A percentile compares a stretch with the other conserved stretches of the same genome.
Conservation (phyloP, 2,329 filamentous ascomycete genomes). For the Ramichloridium luteum region DNA sequence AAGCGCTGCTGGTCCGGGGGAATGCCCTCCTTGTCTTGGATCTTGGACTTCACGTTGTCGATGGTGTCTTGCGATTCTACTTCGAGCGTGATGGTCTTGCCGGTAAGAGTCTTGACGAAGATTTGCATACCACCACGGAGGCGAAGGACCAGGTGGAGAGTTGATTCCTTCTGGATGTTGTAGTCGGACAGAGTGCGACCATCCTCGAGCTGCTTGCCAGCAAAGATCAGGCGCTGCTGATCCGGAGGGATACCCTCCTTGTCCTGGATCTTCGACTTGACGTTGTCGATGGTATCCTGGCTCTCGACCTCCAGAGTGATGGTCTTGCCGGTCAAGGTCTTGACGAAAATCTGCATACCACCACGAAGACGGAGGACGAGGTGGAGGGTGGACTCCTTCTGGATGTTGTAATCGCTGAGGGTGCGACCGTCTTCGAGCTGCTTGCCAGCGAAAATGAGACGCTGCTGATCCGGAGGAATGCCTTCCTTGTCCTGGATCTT, state of each 20-base stretch:
- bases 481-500: constrained; percentile 99
- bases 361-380: constrained; percentile 52
- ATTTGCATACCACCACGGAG: constrained; percentile 75
- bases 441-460: constrained; percentile 90
- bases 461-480: constrained; percentile 91
- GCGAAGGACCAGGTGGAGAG: constrained; percentile 66
- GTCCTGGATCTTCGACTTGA: constrained; percentile 78
- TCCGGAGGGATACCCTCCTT: constrained; percentile 83
- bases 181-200: constrained; percentile 83
- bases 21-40: constrained; percentile 95
- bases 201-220: constrained; percentile 51
- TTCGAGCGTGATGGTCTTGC: constrained; percentile 57
- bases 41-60: constrained; percentile 94
- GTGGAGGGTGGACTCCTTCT: constrained; percentile 56
- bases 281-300: constrained; percentile 85
- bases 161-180: constrained; percentile 93
- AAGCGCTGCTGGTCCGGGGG: constrained; percentile 91
- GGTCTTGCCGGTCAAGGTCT: constrained; percentile 88
- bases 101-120: constrained; percentile 84
- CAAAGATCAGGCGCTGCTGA: constrained; percentile 60
- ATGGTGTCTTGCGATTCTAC: constrained; percentile 71
- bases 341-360: constrained; percentile 84
- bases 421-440: constrained; percentile 92
- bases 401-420: constrained; percentile 86
- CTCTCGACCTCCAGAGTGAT: constrained; percentile 87